These are phyloP conservation scores for Paralagenidium karlingii DNA, from an alignment of 352 stramenopile species.

Conservation along the genomic window DNA sequence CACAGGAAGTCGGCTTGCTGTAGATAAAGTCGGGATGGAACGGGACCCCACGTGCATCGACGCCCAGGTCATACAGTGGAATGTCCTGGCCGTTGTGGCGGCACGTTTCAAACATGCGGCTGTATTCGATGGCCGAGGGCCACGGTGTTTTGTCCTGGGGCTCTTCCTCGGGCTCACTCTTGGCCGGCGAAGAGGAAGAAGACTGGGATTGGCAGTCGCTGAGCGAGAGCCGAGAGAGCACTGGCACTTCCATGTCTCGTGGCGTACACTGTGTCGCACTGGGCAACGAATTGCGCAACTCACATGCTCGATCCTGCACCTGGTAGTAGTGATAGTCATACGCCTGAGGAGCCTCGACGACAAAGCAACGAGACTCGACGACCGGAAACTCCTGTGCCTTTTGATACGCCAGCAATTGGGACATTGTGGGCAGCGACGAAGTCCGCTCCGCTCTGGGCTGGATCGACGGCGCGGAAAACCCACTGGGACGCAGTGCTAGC, in stretches of 20 bases:
- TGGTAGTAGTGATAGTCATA: too few relatives aligned
- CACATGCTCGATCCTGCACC: too few relatives aligned
- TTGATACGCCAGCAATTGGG: too few relatives aligned
- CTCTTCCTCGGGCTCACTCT: constrained; percentile 21
- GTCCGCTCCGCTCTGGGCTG: too few relatives aligned
- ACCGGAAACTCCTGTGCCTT: too few relatives aligned
- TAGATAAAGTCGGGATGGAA: constrained; percentile 71
- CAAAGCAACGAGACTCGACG: too few relatives aligned
- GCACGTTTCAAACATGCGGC: background rate
- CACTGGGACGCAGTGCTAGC: too few relatives aligned
- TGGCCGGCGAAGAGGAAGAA: background rate
- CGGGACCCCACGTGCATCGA: constrained; percentile 56
- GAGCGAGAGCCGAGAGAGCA: background rate
- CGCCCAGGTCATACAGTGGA: constrained; percentile 51
- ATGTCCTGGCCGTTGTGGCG: constrained; percentile 14
- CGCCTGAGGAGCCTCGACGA: too few relatives aligned
- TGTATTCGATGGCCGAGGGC: constrained; percentile 55
- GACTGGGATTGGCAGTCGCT: background rate
- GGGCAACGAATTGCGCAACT: background rate
- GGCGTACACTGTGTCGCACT: background rate
- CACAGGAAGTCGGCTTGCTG: constrained; percentile 51
- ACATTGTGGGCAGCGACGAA: too few relatives aligned
- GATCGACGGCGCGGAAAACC: too few relatives aligned
- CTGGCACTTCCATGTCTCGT: background rate
- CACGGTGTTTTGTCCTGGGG: constrained; percentile 64